phyloP scores from a whole-genome alignment of 2,329 filamentous ascomycete species.

The Capronia epimyces region DNA sequence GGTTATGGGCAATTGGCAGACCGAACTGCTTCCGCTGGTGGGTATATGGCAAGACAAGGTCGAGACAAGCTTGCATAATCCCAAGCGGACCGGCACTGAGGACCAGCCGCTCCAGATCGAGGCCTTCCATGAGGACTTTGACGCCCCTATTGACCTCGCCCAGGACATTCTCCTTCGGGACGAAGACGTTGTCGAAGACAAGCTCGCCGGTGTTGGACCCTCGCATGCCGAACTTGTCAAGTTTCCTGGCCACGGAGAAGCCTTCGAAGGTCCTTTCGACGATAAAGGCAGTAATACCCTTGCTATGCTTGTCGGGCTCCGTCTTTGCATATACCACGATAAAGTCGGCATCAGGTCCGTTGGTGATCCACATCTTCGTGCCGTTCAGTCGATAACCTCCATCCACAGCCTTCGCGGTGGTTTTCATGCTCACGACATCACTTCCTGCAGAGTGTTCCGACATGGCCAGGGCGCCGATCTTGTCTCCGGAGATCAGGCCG shows the following conservation, averaged over 20 bases:
- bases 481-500: constrained; percentile 70
- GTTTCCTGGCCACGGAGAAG: constrained; percentile 81
- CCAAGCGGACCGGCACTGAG: constrained; percentile 85
- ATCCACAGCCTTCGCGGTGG: constrained; percentile 69
- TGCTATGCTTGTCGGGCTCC: constrained; percentile 68
- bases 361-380: constrained; percentile 99
- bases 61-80: constrained; percentile 87
- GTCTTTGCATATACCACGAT: constrained; percentile 98
- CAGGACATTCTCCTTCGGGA: constrained; percentile 74
- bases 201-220: constrained; percentile 95
- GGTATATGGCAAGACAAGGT: constrained; percentile 79
- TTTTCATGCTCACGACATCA: constrained; percentile 95
- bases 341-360: constrained; percentile 85
- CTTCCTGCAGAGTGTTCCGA: constrained; percentile 84
- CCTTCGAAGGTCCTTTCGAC: constrained; percentile 65
- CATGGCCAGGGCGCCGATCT: constrained; percentile 88
- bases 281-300: constrained; percentile 92
- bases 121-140: constrained; percentile 87
- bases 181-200: constrained; percentile 84
- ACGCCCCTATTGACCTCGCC: constrained; percentile 77
- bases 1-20: constrained; percentile 79
- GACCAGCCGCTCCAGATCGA: constrained; percentile 89
- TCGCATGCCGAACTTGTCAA: constrained; percentile 98
- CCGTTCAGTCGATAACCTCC: constrained; percentile 83
- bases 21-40: constrained; percentile 89